Conservation (phyloP, 257 asterid genomes). For the Nicotiana attenuata region DNA sequence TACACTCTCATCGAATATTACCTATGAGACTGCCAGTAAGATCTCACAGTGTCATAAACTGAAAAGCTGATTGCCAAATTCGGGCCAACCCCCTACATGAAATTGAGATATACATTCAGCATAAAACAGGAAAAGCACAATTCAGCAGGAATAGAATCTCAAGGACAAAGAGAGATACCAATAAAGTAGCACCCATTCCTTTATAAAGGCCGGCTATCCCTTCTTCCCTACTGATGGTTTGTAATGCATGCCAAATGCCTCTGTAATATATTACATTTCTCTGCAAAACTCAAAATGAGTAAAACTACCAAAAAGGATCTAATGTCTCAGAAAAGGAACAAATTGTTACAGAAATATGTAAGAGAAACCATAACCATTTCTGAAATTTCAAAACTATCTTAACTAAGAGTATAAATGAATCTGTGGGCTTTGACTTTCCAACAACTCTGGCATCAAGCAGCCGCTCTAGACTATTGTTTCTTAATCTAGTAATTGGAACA, state of each 20-base stretch:
- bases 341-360: neutral
- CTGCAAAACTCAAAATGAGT: slow-evolving; percentile 38
- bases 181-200: slow-evolving; percentile 81
- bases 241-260: slow-evolving; percentile 69
- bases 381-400: neutral
- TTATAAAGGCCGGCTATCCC: slow-evolving; percentile 65
- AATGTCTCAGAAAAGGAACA: slow-evolving; percentile 4
- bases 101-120: slow-evolving; percentile 20
- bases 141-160: neutral
- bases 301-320: neutral
- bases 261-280: slow-evolving; percentile 55
- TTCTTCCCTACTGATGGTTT: slow-evolving; percentile 73
- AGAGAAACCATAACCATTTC: neutral
- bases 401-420: neutral
- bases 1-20: slow-evolving; percentile 17
- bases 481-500: neutral
- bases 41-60: slow-evolving; percentile 66
- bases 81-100: slow-evolving; percentile 76
- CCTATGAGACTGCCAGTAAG: slow-evolving; percentile 67
- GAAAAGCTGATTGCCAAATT: slow-evolving; percentile 82
- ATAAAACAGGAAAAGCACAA: slow-evolving; percentile 6
- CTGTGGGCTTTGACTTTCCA: neutral
- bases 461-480: neutral
- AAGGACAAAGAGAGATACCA: slow-evolving; percentile 38
- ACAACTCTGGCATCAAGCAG: neutral